Conservation (phyloP, 148 eudicot genomes). For the Selenicereus undatus region DNA sequence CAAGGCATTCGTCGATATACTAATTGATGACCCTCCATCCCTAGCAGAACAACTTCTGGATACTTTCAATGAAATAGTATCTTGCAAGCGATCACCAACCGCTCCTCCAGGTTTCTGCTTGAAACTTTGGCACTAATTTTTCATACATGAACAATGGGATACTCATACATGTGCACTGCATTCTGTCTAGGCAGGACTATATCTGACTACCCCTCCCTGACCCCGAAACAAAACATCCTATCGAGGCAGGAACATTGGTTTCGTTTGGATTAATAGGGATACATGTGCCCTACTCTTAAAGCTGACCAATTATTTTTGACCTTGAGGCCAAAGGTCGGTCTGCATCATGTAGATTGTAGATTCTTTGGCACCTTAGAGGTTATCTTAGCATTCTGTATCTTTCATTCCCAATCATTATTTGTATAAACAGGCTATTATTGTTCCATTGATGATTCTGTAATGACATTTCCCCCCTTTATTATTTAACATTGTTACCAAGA, state of each 20-base stretch:
- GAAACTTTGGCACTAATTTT: constrained; percentile 76
- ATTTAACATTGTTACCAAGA: not conserved
- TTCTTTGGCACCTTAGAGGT: constrained; percentile 21
- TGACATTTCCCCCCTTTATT: constrained; percentile 12
- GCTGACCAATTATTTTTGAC: constrained; percentile 24
- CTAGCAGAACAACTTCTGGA: constrained; percentile 83
- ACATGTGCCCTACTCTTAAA: not conserved
- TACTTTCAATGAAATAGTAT: constrained; percentile 59
- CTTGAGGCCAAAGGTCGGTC: constrained; percentile 17
- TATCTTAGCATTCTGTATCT: constrained; percentile 19
- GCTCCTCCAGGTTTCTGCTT: constrained; percentile 63
- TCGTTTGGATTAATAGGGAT: not conserved
- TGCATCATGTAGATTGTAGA: constrained; percentile 22
- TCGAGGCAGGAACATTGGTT: not conserved
- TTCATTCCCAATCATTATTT: constrained; percentile 8
- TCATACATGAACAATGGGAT: not conserved
- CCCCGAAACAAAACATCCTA: not conserved
- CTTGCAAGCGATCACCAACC: constrained; percentile 45
- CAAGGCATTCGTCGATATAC: constrained; percentile 60
- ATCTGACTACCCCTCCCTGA: not conserved
- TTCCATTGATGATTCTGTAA: constrained; percentile 18
- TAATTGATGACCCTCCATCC: constrained; percentile 60
- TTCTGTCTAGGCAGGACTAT: not conserved
- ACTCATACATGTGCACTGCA: not conserved
- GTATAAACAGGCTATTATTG: constrained; percentile 23